Percentiles rank a stretch among this genome's conserved stretches.
Conservation (phyloP, 2,329 filamentous ascomycete genomes). For the Elsinoe australis region DNA sequence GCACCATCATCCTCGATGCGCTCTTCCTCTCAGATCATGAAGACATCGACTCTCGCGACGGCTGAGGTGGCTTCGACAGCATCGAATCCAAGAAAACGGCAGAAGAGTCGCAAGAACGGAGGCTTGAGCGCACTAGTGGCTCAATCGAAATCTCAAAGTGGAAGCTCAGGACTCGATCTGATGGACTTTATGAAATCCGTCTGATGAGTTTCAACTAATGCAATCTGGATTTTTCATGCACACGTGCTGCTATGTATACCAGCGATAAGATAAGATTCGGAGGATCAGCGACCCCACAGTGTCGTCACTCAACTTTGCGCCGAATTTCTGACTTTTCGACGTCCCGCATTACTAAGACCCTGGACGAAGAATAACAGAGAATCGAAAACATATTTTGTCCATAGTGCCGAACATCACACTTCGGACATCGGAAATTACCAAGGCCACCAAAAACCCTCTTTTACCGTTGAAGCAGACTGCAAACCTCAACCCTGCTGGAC, state of each 20-base stretch:
- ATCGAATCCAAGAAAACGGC: constrained; percentile 40
- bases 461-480: no score
- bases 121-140: constrained; percentile 49
- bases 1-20: no score
- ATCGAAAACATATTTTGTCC: no score
- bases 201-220: background rate
- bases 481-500: no score
- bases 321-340: no score
- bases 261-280: constrained; percentile 1
- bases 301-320: background rate
- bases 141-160: constrained; percentile 35
- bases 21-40: background rate
- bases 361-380: no score
- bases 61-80: background rate
- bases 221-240: no score
- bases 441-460: no score
- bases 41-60: background rate
- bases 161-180: constrained; percentile 36
- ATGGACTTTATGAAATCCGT: constrained; percentile 47
- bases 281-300: background rate
- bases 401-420: no score
- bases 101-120: constrained; percentile 47
- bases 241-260: background rate
- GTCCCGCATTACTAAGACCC: no score
- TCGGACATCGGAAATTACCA: no score